Percentiles rank a stretch among this genome's conserved stretches.
Evolutionary conservation across 257 asterid genomes (phyloP).

Genomic region (Ajuga chamaepitys): DNA sequence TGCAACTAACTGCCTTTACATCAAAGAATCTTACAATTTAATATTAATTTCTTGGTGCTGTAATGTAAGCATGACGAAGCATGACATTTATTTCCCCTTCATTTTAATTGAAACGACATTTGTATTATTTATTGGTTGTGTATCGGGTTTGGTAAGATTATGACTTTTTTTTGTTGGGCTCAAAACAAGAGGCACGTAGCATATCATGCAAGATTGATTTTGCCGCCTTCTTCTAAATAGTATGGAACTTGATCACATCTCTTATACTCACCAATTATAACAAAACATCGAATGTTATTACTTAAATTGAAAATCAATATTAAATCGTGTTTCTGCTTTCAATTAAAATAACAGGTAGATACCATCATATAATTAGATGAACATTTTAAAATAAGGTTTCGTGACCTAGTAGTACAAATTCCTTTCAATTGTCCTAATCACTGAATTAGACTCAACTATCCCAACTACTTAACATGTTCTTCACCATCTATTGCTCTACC

Average conservation of each 20-base stretch:
- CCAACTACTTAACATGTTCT: slow-evolving; percentile 15
- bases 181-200: slow-evolving; percentile 16
- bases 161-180: slow-evolving; percentile 16
- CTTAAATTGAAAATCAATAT: neutral
- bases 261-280: too few relatives aligned
- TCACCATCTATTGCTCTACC: neutral
- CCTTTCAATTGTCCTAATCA: slow-evolving; percentile 6
- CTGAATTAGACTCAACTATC: slow-evolving; percentile 6
- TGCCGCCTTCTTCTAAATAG: too few relatives aligned
- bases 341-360: neutral
- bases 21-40: too few relatives aligned
- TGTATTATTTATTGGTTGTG: neutral
- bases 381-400: slow-evolving; percentile 12
- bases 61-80: slow-evolving; percentile 13
- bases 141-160: slow-evolving; percentile 23
- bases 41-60: too few relatives aligned
- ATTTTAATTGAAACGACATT: neutral
- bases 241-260: too few relatives aligned
- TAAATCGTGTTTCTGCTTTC: neutral
- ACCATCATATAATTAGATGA: neutral
- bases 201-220: slow-evolving; percentile 13
- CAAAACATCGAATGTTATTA: too few relatives aligned
- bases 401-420: slow-evolving; percentile 4
- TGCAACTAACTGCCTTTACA: too few relatives aligned
- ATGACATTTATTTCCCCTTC: neutral